Conservation (phyloP, 495 filamentous ascomycete genomes). For the Podospora appendiculata region DNA sequence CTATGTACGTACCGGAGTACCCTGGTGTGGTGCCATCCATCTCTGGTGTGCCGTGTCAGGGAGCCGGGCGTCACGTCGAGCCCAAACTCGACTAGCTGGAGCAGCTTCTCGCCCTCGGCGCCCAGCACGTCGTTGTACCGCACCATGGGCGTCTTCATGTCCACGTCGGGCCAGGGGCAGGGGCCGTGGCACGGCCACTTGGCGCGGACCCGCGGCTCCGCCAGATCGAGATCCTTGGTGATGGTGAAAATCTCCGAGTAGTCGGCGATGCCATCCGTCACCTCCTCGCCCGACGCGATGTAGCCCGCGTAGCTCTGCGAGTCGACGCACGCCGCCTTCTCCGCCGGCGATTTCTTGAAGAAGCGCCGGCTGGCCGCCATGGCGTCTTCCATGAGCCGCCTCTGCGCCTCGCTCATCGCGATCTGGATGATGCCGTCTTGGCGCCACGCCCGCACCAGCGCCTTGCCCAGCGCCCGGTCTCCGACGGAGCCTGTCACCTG, state of each 20-base stretch:
- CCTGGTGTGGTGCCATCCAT: slow-evolving; percentile 41
- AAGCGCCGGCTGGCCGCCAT: slow-evolving; percentile 26
- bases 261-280: slow-evolving; percentile 38
- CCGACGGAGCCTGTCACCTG: slow-evolving; percentile 16
- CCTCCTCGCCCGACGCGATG: slow-evolving; percentile 41
- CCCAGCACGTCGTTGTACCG: slow-evolving; percentile 24
- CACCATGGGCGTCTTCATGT: slow-evolving; percentile 27
- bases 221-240: slow-evolving; percentile 31
- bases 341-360: slow-evolving; percentile 23
- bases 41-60: slow-evolving; percentile 27
- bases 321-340: slow-evolving; percentile 36
- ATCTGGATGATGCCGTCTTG: slow-evolving; percentile 38
- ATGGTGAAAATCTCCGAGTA: slow-evolving; percentile 43
- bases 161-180: slow-evolving; percentile 34
- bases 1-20: slow-evolving; percentile 23
- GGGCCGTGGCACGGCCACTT: slow-evolving; percentile 40
- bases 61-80: slow-evolving; percentile 19
- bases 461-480: slow-evolving; percentile 24
- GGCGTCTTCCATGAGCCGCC: slow-evolving; percentile 17
- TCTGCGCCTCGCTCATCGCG: slow-evolving; percentile 19
- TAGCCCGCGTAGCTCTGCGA: slow-evolving; percentile 37
- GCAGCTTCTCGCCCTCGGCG: slow-evolving; percentile 28
- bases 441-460: slow-evolving; percentile 31
- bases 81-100: slow-evolving; percentile 30
- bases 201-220: slow-evolving; percentile 26